phyloP scores from a whole-genome alignment of 2,329 filamentous ascomycete genomes.

The Dissoconium aciculare region DNA sequence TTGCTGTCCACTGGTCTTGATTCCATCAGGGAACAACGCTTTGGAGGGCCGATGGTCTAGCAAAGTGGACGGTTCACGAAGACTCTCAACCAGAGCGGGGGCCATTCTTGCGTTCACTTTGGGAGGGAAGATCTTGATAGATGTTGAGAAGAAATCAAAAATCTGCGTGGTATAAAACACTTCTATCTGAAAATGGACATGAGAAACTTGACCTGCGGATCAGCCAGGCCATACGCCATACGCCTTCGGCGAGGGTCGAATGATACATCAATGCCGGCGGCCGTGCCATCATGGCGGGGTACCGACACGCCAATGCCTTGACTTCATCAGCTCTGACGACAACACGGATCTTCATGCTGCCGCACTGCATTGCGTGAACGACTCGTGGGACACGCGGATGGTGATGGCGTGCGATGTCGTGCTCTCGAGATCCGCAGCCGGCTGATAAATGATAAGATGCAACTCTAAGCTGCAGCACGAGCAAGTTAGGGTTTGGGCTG shows the following conservation, averaged over 20 bases:
- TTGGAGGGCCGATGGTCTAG: constrained; percentile 23
- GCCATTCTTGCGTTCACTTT: constrained; percentile 7
- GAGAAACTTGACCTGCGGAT: too few species aligned
- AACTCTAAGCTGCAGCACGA: too few species aligned
- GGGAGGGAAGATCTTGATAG: not conserved
- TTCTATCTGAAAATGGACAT: too few species aligned
- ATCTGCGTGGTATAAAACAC: not conserved
- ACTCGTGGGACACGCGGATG: too few species aligned
- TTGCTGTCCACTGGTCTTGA: constrained; percentile 58
- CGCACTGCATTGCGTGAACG: too few species aligned
- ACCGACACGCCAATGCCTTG: not conserved
- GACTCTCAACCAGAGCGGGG: constrained; percentile 9
- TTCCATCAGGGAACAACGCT: constrained; percentile 46
- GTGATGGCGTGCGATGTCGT: not conserved
- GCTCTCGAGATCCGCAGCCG: too few species aligned
- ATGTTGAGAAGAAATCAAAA: not conserved
- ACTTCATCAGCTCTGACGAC: too few species aligned
- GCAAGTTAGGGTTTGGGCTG: too few species aligned
- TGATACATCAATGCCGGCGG: not conserved
- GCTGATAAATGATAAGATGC: too few species aligned
- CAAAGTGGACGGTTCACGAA: constrained; percentile 9
- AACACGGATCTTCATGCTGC: too few species aligned
- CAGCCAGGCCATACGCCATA: too few species aligned
- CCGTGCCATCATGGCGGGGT: not conserved
- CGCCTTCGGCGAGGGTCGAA: too few species aligned